Percentiles rank a stretch among this genome's conserved stretches.
Conservation (phyloP, 1,139 yeast genomes). For the Geotrichum restrictum region DNA sequence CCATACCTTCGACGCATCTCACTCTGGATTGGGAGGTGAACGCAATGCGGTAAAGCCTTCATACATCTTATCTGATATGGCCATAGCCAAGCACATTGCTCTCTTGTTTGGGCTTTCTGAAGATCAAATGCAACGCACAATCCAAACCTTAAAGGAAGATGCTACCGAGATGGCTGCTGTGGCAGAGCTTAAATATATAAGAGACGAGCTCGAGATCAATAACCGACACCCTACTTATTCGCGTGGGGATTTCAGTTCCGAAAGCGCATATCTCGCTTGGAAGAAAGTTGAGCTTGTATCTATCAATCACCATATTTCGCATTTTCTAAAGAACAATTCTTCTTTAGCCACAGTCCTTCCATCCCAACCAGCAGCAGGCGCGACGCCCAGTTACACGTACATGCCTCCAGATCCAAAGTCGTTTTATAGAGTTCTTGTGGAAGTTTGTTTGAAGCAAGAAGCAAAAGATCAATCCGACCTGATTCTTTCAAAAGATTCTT, state of each 20-base stretch:
- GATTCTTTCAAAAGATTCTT: slow-evolving; percentile 41
- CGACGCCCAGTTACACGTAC: slow-evolving; percentile 22
- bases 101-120: slow-evolving; percentile 28
- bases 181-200: slow-evolving; percentile 45
- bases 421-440: slow-evolving; percentile 41
- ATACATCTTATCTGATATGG: slow-evolving; percentile 32
- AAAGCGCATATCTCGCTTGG: slow-evolving; percentile 50
- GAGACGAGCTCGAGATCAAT: slow-evolving; percentile 44
- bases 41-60: slow-evolving; percentile 25
- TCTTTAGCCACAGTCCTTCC: slow-evolving; percentile 13
- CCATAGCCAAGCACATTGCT: slow-evolving; percentile 28
- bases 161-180: slow-evolving; percentile 47
- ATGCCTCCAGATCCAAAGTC: slow-evolving; percentile 39
- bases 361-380: slow-evolving; percentile 13
- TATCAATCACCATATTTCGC: slow-evolving; percentile 40
- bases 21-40: not conserved
- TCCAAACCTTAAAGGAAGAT: slow-evolving; percentile 37
- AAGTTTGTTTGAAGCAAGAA: slow-evolving; percentile 37
- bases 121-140: slow-evolving; percentile 32
- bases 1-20: not conserved
- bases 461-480: slow-evolving; percentile 30
- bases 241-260: slow-evolving; percentile 45
- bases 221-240: slow-evolving; percentile 41
- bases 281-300: slow-evolving; percentile 45
- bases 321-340: slow-evolving; percentile 17